Conservation (phyloP, 495 filamentous ascomycete genomes). For the Parathielavia hyrcaniae region DNA sequence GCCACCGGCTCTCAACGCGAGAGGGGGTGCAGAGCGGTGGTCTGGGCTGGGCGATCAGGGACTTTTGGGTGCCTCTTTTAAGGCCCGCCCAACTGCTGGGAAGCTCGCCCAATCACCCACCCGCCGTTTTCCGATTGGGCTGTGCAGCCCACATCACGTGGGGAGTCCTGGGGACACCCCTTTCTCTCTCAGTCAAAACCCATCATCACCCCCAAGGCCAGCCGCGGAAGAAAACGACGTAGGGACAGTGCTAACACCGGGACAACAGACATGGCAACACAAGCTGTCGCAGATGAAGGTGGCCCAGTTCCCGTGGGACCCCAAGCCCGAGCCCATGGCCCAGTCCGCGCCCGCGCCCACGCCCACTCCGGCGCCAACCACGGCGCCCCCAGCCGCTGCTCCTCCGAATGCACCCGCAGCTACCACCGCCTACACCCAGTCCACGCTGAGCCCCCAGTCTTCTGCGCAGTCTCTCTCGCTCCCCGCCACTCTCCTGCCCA, state of each 20-base stretch:
- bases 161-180: constrained; percentile 1
- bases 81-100: constrained; percentile 19
- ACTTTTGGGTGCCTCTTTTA: constrained; percentile 54
- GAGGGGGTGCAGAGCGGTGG: constrained; percentile 41
- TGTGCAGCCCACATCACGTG: constrained; percentile 28
- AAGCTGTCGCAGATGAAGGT: constrained; percentile 76
- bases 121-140: constrained; percentile 28
- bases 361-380: constrained; percentile 34
- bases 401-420: constrained; percentile 27
- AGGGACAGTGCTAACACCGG: constrained; percentile 7
- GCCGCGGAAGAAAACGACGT: not conserved
- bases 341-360: not conserved
- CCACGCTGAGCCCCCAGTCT: constrained; percentile 34
- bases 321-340: constrained; percentile 49
- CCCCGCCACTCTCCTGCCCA: constrained; percentile 29
- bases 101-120: constrained; percentile 18
- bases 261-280: constrained; percentile 79
- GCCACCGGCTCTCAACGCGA: constrained; percentile 16
- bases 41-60: constrained; percentile 44
- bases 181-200: constrained; percentile 7
- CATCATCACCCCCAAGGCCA: not conserved
- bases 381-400: constrained; percentile 36
- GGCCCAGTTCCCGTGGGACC: constrained; percentile 94
- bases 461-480: constrained; percentile 39
- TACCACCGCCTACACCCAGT: constrained; percentile 33